Evolutionary conservation across 331 rosid species (phyloP).

Genomic region (Acacia concinna): DNA sequence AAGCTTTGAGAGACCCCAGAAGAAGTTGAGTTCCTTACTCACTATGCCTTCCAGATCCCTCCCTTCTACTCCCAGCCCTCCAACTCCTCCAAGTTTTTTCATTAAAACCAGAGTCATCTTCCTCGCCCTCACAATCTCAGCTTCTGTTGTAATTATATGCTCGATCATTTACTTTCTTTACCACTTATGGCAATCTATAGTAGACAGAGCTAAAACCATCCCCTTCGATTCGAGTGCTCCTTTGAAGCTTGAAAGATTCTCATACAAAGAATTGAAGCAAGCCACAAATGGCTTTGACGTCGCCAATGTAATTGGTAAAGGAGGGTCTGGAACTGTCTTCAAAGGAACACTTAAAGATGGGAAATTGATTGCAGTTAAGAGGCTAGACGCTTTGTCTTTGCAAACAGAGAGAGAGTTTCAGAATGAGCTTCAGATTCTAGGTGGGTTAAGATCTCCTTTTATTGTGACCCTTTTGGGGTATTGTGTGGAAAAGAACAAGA

Average conservation of each 20-base stretch:
- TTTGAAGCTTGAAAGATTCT: conserved; percentile 16
- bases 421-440: conserved; percentile 23
- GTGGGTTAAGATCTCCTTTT: conserved; percentile 17
- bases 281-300: conserved; percentile 13
- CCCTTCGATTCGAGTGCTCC: conserved; percentile 20
- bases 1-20: conserved; percentile 20
- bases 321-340: conserved; percentile 15
- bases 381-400: conserved; percentile 2
- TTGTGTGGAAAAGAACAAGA: conserved; percentile 19
- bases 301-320: conserved; percentile 12
- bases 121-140: conserved; percentile 20
- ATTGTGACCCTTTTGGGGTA: conserved; percentile 16
- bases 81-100: not conserved
- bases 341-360: conserved; percentile 9
- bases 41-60: conserved; percentile 62
- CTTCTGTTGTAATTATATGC: conserved; percentile 13
- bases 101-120: conserved; percentile 13
- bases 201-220: conserved; percentile 13
- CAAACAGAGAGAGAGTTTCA: conserved; percentile 12
- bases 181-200: conserved; percentile 8
- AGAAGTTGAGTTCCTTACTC: conserved; percentile 10
- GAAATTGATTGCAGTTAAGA: conserved; percentile 23
- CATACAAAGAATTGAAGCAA: conserved; percentile 17
- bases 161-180: conserved; percentile 12
- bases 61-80: not conserved